Evolutionary conservation across 2,329 filamentous ascomycete genomes (phyloP).

Genomic region (Sporothrix pseudoabietina): DNA sequence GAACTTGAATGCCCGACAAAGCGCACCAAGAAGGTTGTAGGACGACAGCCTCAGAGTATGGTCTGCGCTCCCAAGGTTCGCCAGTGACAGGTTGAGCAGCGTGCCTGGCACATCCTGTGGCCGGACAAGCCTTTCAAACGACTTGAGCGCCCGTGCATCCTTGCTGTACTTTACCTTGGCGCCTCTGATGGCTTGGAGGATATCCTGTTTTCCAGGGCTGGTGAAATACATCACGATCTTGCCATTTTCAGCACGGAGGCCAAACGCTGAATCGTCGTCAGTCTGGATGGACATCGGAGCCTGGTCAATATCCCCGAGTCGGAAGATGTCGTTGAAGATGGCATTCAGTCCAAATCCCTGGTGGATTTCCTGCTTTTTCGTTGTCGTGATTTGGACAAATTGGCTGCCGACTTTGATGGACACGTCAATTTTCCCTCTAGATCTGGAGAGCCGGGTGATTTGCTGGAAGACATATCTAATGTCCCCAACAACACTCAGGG

Average conservation of each 20-base stretch:
- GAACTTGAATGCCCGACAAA: conserved; percentile 70
- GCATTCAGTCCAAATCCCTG: conserved; percentile 63
- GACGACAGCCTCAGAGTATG: conserved; percentile 62
- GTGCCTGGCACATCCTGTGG: conserved; percentile 72
- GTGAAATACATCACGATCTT: conserved; percentile 74
- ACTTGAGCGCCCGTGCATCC: conserved; percentile 61
- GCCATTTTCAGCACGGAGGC: conserved; percentile 67
- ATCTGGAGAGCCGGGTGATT: conserved; percentile 66
- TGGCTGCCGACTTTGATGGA: conserved; percentile 69
- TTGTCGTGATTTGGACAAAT: conserved; percentile 69
- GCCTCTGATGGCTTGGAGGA: conserved; percentile 63
- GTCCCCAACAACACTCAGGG: conserved; percentile 68
- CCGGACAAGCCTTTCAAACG: conserved; percentile 65
- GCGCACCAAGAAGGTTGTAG: conserved; percentile 67
- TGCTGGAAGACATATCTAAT: conserved; percentile 66
- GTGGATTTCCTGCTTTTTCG: conserved; percentile 68
- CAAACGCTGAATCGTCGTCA: conserved; percentile 69
- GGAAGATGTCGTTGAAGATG: conserved; percentile 70
- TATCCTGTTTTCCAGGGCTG: conserved; percentile 63
- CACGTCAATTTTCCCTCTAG: conserved; percentile 70
- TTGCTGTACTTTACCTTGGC: conserved; percentile 67
- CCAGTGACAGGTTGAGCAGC: conserved; percentile 66
- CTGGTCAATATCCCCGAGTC: conserved; percentile 68
- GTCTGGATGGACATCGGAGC: conserved; percentile 64
- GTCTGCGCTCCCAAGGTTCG: conserved; percentile 66